A percentile compares a stretch with the other conserved stretches of the same genome.
phyloP scores from a whole-genome alignment of 805 yeast species.

The Vanderwaltozyma tropicalis region DNA sequence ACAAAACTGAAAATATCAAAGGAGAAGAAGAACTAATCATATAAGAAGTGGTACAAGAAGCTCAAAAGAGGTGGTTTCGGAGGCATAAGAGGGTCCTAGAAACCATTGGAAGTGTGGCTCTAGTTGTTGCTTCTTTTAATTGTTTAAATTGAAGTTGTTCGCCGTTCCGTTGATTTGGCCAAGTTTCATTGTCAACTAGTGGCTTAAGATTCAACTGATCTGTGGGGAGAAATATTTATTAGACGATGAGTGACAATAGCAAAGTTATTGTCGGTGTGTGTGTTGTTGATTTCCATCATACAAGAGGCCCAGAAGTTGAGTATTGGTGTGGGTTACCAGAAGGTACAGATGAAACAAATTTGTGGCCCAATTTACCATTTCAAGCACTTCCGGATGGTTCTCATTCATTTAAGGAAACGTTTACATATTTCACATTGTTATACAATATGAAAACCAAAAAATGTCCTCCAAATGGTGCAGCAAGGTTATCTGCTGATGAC shows the following conservation, averaged over 20 bases:
- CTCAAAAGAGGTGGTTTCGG: too few relatives aligned
- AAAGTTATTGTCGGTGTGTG: conserved; percentile 64
- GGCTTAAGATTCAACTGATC: too few relatives aligned
- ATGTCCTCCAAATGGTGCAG: conserved; percentile 31
- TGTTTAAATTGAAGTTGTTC: too few relatives aligned
- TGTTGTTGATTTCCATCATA: conserved; percentile 86
- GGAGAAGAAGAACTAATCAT: too few relatives aligned
- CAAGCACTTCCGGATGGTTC: conserved; percentile 96
- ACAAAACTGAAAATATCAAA: too few relatives aligned
- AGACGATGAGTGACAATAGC: background rate
- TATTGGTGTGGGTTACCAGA: conserved; percentile 58
- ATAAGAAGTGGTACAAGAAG: too few relatives aligned
- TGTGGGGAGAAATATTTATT: too few relatives aligned
- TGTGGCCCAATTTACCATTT: conserved; percentile 86
- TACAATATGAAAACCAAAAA: conserved; percentile 43
- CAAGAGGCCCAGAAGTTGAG: conserved; percentile 90
- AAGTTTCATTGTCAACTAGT: too few relatives aligned
- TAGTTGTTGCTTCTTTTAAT: too few relatives aligned
- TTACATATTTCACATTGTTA: conserved; percentile 76
- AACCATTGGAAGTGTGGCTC: too few relatives aligned
- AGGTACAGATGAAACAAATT: conserved; percentile 24
- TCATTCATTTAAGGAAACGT: conserved; percentile 87
- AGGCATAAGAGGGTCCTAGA: too few relatives aligned
- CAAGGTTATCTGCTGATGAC: conserved; percentile 29
- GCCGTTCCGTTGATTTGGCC: too few relatives aligned